Evolutionary conservation across 2,329 filamentous ascomycete genomes (phyloP), one percentile per base, ranked within the genome.

Genomic region (Bipolaris zeicola): DNA sequence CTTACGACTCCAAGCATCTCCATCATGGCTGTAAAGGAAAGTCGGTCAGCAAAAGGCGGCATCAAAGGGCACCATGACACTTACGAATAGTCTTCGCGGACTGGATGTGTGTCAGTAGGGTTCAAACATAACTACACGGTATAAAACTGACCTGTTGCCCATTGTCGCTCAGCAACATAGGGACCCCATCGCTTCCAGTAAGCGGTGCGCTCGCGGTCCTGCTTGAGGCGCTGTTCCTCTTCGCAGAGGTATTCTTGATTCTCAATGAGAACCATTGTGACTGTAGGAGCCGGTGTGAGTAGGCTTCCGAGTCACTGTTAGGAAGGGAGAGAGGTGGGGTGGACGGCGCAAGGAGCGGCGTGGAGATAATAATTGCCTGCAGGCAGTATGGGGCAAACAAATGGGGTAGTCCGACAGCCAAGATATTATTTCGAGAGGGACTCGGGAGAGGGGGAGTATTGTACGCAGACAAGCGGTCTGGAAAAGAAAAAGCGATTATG

Each of bases 141-240:
- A 18, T 22, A 37, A 52, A 8, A 66, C 85, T 74, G 80, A 90
- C 91, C 92, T 66, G 92, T 96, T 55, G 93, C 92, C 94, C 94
- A 97, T 81, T 97, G 93, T 73, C 93, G 84, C 81, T 98, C 94
- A 52, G 93, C 87, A 68, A 96, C 89, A 73, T 97, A 98, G 22
- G 93, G 89, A 52, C 94, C 94, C 92, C 93, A 97, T 87, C 89
- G 92, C 86, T 98, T 98, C 94, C 94, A 98, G 81, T 98, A 98
- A 77, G 91, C 94, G 64, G 80, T 85, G 62, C 89, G 88, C 63
- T 94, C 86, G 57, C 88, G 86, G 78, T 98, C 94, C 73, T 96
- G 87, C 73, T 89, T 89, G 67, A 98, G 84, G 47, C 95, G 89
- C 77, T 89, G 90, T 82, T 98, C 94, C 80, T 98, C 94, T 77